Evolutionary conservation across 306 rosid genomes (phyloP), one percentile per base, ranked within the genome.

Genomic region (Casuarina equisetifolia): DNA sequence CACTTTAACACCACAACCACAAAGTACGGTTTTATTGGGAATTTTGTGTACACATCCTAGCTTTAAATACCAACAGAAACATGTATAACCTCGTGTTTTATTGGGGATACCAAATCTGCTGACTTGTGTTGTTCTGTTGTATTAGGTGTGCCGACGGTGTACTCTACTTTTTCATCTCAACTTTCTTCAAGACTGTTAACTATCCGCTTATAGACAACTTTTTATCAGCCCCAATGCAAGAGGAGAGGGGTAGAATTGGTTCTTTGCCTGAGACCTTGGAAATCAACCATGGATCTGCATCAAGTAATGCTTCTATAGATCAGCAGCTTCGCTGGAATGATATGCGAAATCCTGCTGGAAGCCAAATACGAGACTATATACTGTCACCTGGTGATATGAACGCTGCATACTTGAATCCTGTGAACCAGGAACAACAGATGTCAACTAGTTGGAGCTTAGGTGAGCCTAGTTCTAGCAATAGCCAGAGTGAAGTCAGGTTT

Each of bases 171-270:
- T 84, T 48, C 75, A 43, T 61, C 71, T 72, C 82, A 82, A 84
- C 66, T 77, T 78, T 71, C 69, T 71, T 76, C 44, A 10, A 20
- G 72, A 79, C 72, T 71, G 64, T 66, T 64, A 74, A 58, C 75
- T 73, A 7, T 80, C 52, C 73, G 81, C 9, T 53, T 40, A 81
- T 77, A 51, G 72, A 75, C 72, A 81, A 81, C 51, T 76, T 79
- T 55, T 70, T 67, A 84, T 79, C 75, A 38, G 78, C 79, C 77
- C 87, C 85, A 83, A 91, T 96, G 98, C 99, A 96, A 96, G 98
- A 98, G 85, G 91, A 87, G 85, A 92, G 98, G 82, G 93, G 97
- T 87, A 82, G 89, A 73, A 69, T 91, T 17, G 96, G 98, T 85
- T 90, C 92, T 73, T 84, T 91, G 79, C 71, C 97, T 68, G 96